phyloP scores from a whole-genome alignment of 352 stramenopile genomes.

The Pythium chondricola region DNA sequence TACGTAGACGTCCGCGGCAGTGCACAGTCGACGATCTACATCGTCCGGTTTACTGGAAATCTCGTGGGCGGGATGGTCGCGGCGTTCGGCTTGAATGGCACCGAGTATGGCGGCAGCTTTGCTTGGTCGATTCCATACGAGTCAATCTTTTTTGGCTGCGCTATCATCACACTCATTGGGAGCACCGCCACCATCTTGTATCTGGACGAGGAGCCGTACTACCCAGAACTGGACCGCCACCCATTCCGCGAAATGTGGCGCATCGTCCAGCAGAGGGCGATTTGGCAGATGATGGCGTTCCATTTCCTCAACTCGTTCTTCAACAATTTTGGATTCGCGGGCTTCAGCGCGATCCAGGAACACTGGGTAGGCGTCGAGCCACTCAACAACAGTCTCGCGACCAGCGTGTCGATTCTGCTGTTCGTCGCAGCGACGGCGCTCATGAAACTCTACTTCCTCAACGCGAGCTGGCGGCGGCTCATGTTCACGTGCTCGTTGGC shows the following conservation, averaged over 20 bases:
- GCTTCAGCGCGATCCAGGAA: slow-evolving; percentile 44
- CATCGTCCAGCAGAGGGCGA: slow-evolving; percentile 61
- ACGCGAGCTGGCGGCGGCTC: slow-evolving; percentile 48
- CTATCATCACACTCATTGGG: slow-evolving; percentile 28
- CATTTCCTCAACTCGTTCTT: slow-evolving; percentile 67
- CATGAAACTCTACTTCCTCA: slow-evolving; percentile 53
- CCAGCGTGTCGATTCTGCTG: slow-evolving; percentile 41
- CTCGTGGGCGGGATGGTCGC: slow-evolving; percentile 35
- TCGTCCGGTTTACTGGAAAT: slow-evolving; percentile 46
- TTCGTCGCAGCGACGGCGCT: slow-evolving; percentile 47
- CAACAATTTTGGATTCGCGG: slow-evolving; percentile 44
- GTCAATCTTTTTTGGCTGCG: slow-evolving; percentile 48
- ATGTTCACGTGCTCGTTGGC: slow-evolving; percentile 44
- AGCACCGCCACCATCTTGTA: slow-evolving; percentile 33
- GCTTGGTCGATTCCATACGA: slow-evolving; percentile 44
- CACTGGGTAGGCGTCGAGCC: slow-evolving; percentile 54
- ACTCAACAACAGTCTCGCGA: slow-evolving; percentile 46
- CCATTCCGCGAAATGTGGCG: slow-evolving; percentile 59
- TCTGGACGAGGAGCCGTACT: slow-evolving; percentile 35
- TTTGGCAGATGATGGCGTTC: slow-evolving; percentile 67
- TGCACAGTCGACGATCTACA: slow-evolving; percentile 63
- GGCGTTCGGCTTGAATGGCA: slow-evolving; percentile 56
- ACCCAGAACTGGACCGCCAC: slow-evolving; percentile 20
- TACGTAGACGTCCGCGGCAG: slow-evolving; percentile 52
- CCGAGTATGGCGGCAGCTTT: slow-evolving; percentile 57